Base-by-base conservation (phyloP, 176 grass and related monocot genomes). In the Rhynchospora pubera region DNA sequence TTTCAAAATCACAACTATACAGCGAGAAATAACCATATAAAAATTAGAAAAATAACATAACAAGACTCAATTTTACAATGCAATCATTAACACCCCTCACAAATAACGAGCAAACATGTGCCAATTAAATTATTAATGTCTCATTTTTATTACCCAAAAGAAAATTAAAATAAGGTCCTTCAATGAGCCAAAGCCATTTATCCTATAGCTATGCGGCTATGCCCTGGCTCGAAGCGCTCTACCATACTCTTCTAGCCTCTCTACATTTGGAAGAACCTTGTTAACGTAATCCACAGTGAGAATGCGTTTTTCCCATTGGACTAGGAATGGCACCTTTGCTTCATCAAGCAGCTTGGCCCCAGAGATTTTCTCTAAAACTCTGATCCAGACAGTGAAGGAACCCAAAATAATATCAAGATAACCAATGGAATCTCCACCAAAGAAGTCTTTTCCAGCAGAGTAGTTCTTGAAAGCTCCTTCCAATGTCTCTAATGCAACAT, bases 401-500 rank as follows among this genome's bases (percentile, higher is more conserved):
- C 84, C 89, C 8, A 94, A 52, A 5, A 48, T 72, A 2, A 91
- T 65, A 58, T 94, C 92, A 6, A 91, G 34, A 81, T 84, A 94
- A 9, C 87, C 78, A 3, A 90, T 46, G 67, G 23, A 15, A 52
- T 90, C 90, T 21, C 92, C 92, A 66, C 80, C 77, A 57, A 94
- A 94, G 70, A 83, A 91, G 5, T 7, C 21, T 65, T 88, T 91
- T 15, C 85, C 87, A 19, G 57, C 30, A 30, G 73, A 78, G 51
- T 3, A 78, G n/a, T 57, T 78, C n/a, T 57, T 78, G 44, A 51
- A 78, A 23, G 73, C 47, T 26, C 45, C 57, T 18, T 92, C 90
- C 62, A 92, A 11, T 50, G 61, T 23, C 68, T 92, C 83, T 59
- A 84, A 57, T 3, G 11, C 45, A 3, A 82, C 68, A 1, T 87